phyloP scores from a whole-genome alignment of 176 grass and related monocot genomes.

The Cymbopogon citratus region DNA sequence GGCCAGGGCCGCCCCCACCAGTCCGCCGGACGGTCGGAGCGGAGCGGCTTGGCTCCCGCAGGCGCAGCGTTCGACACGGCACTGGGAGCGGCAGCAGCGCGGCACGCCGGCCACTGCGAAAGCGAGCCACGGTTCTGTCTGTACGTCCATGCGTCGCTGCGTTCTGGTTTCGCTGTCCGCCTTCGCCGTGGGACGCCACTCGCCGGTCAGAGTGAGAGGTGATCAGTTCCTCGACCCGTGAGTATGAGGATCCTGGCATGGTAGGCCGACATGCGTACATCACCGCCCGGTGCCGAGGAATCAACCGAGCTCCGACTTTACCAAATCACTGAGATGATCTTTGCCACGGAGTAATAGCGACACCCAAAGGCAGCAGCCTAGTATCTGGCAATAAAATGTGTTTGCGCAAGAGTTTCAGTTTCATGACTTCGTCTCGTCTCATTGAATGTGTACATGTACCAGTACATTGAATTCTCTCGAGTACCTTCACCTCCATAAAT shows the following conservation, averaged over 20 bases:
- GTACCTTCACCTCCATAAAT: slow-evolving; percentile 33
- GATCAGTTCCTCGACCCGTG: background rate
- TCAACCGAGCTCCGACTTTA: background rate
- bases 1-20: background rate
- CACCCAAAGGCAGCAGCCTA: background rate
- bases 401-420: background rate
- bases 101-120: slow-evolving; percentile 5
- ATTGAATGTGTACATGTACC: slow-evolving; percentile 35
- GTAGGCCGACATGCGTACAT: background rate
- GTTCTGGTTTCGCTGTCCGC: slow-evolving; percentile 34
- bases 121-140: background rate
- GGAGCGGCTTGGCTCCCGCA: background rate
- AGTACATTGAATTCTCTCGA: slow-evolving; percentile 35
- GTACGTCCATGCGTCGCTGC: slow-evolving; percentile 3
- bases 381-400: slow-evolving; percentile 14
- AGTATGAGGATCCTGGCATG: background rate
- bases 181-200: background rate
- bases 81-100: background rate
- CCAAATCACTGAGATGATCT: background rate
- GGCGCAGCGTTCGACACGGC: background rate
- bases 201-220: background rate
- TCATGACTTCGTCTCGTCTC: background rate
- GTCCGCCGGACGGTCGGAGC: background rate
- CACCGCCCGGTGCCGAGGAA: background rate
- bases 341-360: background rate